Conservation (phyloP, 2,329 filamentous ascomycete genomes). For the Neofusicoccum parvum region DNA sequence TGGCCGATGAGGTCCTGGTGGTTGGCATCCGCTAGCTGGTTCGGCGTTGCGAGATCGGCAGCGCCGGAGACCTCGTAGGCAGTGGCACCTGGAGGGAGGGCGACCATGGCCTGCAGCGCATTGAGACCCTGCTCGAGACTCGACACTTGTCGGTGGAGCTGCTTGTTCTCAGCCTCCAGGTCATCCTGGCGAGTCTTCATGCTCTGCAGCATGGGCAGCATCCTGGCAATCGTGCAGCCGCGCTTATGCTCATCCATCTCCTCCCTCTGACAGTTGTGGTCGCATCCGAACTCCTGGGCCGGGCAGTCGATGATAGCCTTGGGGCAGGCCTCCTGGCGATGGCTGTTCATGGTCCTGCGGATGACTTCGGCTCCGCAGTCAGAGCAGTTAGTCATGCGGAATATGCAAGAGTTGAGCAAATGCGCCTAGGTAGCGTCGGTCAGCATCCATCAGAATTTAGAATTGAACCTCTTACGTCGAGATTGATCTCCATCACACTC, state of each 20-base stretch:
- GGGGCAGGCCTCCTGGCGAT: constrained; percentile 46
- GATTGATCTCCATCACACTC: constrained; percentile 56
- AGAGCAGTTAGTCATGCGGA: constrained; percentile 49
- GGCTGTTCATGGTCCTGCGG: constrained; percentile 44
- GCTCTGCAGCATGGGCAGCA: constrained; percentile 44
- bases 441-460: constrained; percentile 27
- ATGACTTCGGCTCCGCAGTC: constrained; percentile 47
- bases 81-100: not conserved
- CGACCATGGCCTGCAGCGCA: constrained; percentile 27
- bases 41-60: constrained; percentile 36
- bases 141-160: constrained; percentile 46
- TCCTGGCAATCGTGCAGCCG: constrained; percentile 48
- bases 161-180: constrained; percentile 46
- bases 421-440: constrained; percentile 40
- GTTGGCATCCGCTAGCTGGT: constrained; percentile 31
- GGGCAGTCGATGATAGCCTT: constrained; percentile 47
- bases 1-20: constrained; percentile 60
- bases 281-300: constrained; percentile 48
- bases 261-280: constrained; percentile 40
- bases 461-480: constrained; percentile 45
- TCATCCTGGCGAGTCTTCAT: constrained; percentile 42
- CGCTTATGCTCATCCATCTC: constrained; percentile 44
- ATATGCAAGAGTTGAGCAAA: constrained; percentile 53
- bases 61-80: constrained; percentile 23
- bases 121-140: constrained; percentile 51